A percentile compares a stretch with the other conserved stretches of the same genome.
phyloP scores from a whole-genome alignment of 371 early-diverging fungal genomes.

The Batrachochytrium dendrobatidis region DNA sequence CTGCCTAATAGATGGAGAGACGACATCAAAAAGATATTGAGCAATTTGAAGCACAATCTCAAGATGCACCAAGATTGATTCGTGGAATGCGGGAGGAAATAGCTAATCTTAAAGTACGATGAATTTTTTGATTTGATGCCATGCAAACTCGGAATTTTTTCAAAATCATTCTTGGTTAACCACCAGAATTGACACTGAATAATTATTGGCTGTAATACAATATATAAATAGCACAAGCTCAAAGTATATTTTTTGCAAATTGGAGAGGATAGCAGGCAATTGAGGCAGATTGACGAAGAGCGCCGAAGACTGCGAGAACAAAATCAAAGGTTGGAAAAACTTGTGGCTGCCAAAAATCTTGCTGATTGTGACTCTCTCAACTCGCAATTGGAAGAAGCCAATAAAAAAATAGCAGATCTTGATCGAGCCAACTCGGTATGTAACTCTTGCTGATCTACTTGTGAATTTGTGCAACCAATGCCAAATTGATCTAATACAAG shows the following conservation, averaged over 20 bases:
- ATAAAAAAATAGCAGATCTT: constrained; percentile 11
- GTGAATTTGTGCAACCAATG: too few relatives aligned
- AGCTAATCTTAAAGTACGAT: constrained; percentile 33
- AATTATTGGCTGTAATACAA: too few relatives aligned
- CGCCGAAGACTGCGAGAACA: constrained; percentile 23
- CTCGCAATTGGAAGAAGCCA: constrained; percentile 18
- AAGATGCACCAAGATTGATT: constrained; percentile 44
- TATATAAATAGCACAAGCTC: constrained; percentile 13
- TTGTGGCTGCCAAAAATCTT: constrained; percentile 27
- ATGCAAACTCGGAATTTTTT: not conserved
- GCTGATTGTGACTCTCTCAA: constrained; percentile 22
- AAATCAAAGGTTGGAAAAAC: constrained; percentile 23
- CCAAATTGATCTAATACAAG: too few relatives aligned
- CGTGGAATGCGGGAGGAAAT: constrained; percentile 39
- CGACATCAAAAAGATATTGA: constrained; percentile 43
- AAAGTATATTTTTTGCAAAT: constrained; percentile 21
- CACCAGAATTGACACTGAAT: not conserved
- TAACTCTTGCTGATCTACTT: too few relatives aligned
- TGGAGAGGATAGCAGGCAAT: constrained; percentile 19
- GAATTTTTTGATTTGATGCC: not conserved
- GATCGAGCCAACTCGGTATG: constrained; percentile 17
- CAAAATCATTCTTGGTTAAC: not conserved
- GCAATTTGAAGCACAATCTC: constrained; percentile 27
- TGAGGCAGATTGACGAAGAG: constrained; percentile 35
- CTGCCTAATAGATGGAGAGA: constrained; percentile 33